A percentile compares a stretch with the other conserved stretches of the same genome.
These are phyloP conservation scores for Gentiana straminea DNA, from an alignment of 257 asterid genomes.

Conservation along the genomic window DNA sequence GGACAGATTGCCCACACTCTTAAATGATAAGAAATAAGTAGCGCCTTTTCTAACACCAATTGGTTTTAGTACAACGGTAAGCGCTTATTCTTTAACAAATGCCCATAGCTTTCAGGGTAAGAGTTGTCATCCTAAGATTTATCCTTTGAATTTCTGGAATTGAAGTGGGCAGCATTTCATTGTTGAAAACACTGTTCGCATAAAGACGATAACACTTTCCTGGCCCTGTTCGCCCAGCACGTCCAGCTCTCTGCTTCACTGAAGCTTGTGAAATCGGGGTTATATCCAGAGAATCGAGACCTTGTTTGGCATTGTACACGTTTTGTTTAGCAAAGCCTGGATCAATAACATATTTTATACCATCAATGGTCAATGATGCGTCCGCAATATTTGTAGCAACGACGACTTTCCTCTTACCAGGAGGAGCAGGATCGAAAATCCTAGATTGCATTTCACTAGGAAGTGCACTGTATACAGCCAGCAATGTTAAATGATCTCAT, in stretches of 20 bases:
- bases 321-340: constrained; percentile 96
- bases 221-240: constrained; percentile 91
- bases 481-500: constrained; percentile 85
- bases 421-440: constrained; percentile 92
- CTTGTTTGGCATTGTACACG: constrained; percentile 90
- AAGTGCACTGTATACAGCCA: constrained; percentile 85
- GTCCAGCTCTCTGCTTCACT: constrained; percentile 88
- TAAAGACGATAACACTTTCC: constrained; percentile 95
- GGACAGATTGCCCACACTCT: too few species aligned
- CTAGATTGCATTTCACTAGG: constrained; percentile 97
- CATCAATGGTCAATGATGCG: constrained; percentile 94
- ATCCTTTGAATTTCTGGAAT: constrained; percentile 93
- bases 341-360: constrained; percentile 79
- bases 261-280: constrained; percentile 98
- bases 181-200: constrained; percentile 89
- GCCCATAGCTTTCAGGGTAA: constrained; percentile 77
- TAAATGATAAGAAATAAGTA: too few species aligned
- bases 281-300: constrained; percentile 80
- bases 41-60: too few species aligned
- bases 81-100: too few species aligned
- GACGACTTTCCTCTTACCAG: constrained; percentile 87
- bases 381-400: constrained; percentile 95
- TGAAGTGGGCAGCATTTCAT: constrained; percentile 86
- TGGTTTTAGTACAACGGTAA: too few species aligned
- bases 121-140: constrained; percentile 75